These are phyloP conservation scores for Choanephora cucurbitarum DNA, from an alignment of 371 early-diverging fungal species.

Conservation along the genomic window DNA sequence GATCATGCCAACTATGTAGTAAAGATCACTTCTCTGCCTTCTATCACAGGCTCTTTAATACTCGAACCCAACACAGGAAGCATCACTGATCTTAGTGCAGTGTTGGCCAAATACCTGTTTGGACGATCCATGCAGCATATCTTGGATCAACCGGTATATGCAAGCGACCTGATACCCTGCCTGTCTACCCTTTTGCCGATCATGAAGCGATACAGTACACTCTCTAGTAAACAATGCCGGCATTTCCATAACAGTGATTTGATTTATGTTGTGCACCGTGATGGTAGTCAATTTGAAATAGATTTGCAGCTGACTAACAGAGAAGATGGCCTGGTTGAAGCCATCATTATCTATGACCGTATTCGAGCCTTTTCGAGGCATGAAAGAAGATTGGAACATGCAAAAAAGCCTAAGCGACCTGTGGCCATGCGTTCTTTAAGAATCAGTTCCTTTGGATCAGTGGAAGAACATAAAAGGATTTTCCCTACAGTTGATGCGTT, in stretches of 20 bases:
- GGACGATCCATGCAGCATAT: slow-evolving; percentile 49
- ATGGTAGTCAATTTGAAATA: slow-evolving; percentile 59
- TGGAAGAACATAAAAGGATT: slow-evolving; percentile 12
- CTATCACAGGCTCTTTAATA: slow-evolving; percentile 65
- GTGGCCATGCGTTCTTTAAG: slow-evolving; percentile 6
- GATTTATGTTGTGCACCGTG: slow-evolving; percentile 64
- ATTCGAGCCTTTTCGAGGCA: slow-evolving; percentile 22
- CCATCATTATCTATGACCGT: slow-evolving; percentile 72
- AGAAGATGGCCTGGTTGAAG: slow-evolving; percentile 49
- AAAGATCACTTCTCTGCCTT: slow-evolving; percentile 64
- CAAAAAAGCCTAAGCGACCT: background rate
- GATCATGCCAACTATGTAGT: slow-evolving; percentile 24
- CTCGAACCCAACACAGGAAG: slow-evolving; percentile 43
- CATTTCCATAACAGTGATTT: slow-evolving; percentile 18
- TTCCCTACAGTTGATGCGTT: slow-evolving; percentile 2
- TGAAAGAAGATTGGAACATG: slow-evolving; percentile 5
- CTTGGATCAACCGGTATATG: slow-evolving; percentile 44
- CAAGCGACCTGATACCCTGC: slow-evolving; percentile 55
- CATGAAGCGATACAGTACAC: slow-evolving; percentile 18
- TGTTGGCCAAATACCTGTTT: slow-evolving; percentile 72
- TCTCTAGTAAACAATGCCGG: slow-evolving; percentile 29
- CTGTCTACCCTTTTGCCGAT: slow-evolving; percentile 34
- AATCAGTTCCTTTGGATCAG: slow-evolving; percentile 23
- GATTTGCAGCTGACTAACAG: slow-evolving; percentile 62
- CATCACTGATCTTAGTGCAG: slow-evolving; percentile 58